phyloP scores from a whole-genome alignment of 208 protist genomes.

The Trypanosoma avium region DNA sequence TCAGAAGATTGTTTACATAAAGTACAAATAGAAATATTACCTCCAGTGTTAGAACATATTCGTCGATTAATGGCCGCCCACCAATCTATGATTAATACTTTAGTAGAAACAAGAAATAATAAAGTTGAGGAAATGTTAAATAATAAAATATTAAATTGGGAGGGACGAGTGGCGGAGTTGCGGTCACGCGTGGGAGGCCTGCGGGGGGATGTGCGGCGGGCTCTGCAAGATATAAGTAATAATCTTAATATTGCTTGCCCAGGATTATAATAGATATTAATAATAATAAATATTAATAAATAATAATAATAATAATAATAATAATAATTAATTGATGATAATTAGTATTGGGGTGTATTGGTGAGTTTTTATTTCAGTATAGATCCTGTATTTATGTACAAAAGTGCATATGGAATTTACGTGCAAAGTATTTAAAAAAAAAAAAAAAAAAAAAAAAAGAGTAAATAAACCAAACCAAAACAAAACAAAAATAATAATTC shows the following conservation, averaged over 20 bases:
- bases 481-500: background rate
- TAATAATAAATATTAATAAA: no score
- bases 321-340: no score
- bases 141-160: slow-evolving; percentile 39
- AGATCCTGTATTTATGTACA: no score
- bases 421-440: no score
- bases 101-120: slow-evolving; percentile 67
- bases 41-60: slow-evolving; percentile 68
- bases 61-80: slow-evolving; percentile 67
- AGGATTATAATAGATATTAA: slow-evolving; percentile 54
- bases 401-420: no score
- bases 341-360: no score
- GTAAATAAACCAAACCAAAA: no score
- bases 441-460: no score
- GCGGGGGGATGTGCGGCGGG: slow-evolving; percentile 62
- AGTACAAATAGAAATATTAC: slow-evolving; percentile 45
- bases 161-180: slow-evolving; percentile 58
- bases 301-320: no score
- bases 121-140: slow-evolving; percentile 39
- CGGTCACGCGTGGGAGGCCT: slow-evolving; percentile 47
- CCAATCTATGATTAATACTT: slow-evolving; percentile 64
- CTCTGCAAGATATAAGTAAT: slow-evolving; percentile 54
- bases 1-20: slow-evolving; percentile 20
- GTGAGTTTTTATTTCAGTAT: no score
- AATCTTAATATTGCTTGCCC: slow-evolving; percentile 75